Base-by-base conservation (phyloP, 1,139 yeast genomes). In the Blastobotrys niveus region DNA sequence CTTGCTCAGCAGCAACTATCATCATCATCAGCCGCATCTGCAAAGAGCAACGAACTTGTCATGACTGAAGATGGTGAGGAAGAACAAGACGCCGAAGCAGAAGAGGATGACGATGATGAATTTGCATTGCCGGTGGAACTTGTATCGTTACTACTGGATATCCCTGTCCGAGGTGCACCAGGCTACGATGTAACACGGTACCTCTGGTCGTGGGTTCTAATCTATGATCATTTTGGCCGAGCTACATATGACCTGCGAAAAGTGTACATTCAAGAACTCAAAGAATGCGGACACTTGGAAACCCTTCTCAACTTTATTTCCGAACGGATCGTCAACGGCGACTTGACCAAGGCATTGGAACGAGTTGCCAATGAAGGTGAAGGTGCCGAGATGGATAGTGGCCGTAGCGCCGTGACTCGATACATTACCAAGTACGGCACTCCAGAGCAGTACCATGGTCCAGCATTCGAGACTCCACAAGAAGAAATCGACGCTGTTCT, bases 201-300 rank as follows among this genome's bases (percentile, higher is more conserved):
- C 57, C 57, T 85, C 37, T 80, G 87, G 80, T 68, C 79, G 36
- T 88, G 96, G 95, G 66, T 67, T 46, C 64, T 86, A 46, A 62
- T 84, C 0, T 72, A 84, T 52, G 68, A 67, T 25, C 80, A 79
- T 59, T 84, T 88, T 58, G 73, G 76, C 45, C 79, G 80, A 48
- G 75, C 84, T 5, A 78, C 93, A 6, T 59, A 77, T 52, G 75
- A 77, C 34, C 71, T 86, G 52, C 71, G 89, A 47, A 73, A 76
- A 38, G 70, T 73, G 38, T 83, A 82, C 55, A 72, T 82, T 32
- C 67, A 68, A 22, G 82, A 82, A 52, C 62, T 87, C 45, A 72
- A 71, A 47, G 70, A 71, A 2, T 64, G 66, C 3, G 72, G 72
- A 19, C 61, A 73, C 20, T 64, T 84, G 9, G 70, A 68, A 10